Percentiles rank a stretch among this genome's conserved stretches.
These are phyloP conservation scores for Xylariaceae sp. DNA, from an alignment of 2,329 filamentous ascomycete species.

Conservation along the genomic window DNA sequence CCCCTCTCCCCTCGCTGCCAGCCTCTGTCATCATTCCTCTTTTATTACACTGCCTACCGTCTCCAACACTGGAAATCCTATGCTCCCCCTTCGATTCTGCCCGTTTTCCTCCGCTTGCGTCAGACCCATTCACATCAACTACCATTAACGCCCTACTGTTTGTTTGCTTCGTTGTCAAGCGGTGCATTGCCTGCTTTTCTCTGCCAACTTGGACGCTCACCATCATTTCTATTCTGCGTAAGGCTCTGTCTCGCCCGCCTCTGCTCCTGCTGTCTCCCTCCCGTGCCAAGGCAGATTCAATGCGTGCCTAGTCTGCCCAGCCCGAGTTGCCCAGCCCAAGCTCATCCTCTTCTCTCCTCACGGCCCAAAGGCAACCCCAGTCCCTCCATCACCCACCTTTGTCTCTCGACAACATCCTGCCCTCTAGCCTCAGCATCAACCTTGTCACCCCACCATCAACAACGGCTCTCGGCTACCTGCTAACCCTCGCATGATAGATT, in stretches of 20 bases:
- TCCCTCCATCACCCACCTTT: neutral
- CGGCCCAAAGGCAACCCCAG: neutral
- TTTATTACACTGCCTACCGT: too few relatives aligned
- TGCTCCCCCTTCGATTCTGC: too few relatives aligned
- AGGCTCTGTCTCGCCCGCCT: conserved; percentile 6
- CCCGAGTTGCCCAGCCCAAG: neutral
- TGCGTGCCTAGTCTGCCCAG: neutral
- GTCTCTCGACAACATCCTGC: too few relatives aligned
- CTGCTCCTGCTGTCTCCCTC: neutral
- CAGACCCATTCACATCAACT: too few relatives aligned
- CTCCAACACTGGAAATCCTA: too few relatives aligned
- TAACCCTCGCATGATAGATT: too few relatives aligned
- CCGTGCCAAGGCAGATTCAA: neutral
- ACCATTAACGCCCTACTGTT: neutral
- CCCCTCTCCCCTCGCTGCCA: too few relatives aligned
- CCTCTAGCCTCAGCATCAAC: too few relatives aligned
- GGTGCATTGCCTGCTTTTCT: conserved; percentile 4
- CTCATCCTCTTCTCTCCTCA: neutral
- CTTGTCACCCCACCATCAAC: too few relatives aligned
- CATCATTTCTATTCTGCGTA: neutral
- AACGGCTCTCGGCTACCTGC: too few relatives aligned
- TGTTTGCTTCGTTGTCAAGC: conserved; percentile 9
- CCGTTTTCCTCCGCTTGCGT: too few relatives aligned
- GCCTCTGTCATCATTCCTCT: too few relatives aligned
- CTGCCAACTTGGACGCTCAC: neutral